These are phyloP conservation scores for Eucalyptus sp. DNA, from an alignment of 345 rosid species.

Conservation along the genomic window DNA sequence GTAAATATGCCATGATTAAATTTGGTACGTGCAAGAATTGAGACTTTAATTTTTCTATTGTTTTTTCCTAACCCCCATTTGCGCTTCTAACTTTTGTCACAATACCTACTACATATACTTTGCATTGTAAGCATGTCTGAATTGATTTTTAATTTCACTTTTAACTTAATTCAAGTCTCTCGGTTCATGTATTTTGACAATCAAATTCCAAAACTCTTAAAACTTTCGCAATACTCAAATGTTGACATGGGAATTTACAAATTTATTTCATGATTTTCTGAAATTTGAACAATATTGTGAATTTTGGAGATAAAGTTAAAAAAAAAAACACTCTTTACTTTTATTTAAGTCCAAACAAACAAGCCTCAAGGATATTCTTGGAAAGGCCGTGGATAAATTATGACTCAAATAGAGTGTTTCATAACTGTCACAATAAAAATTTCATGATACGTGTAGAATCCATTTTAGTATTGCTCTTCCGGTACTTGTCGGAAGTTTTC, in stretches of 20 bases:
- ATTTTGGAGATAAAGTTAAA: background rate
- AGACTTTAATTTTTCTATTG: background rate
- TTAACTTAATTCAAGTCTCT: background rate
- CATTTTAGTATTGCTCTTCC: background rate
- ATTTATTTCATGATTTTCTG: background rate
- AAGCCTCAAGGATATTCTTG: background rate
- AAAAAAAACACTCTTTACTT: background rate
- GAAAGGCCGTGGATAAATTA: background rate
- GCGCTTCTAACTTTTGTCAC: background rate
- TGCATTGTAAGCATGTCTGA: background rate
- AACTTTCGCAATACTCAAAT: background rate
- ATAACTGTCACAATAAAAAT: rapidly evolving
- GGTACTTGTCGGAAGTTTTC: background rate
- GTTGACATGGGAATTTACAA: background rate
- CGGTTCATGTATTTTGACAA: background rate
- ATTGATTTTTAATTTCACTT: background rate
- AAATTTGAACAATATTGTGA: background rate
- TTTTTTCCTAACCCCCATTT: background rate
- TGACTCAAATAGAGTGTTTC: background rate
- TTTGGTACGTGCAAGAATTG: background rate
- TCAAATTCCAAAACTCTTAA: background rate
- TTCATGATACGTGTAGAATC: rapidly evolving
- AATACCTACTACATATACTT: background rate
- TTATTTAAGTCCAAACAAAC: background rate
- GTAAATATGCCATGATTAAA: background rate